A percentile compares a stretch with the other conserved stretches of the same genome.
Conservation (phyloP, 139 green algal species). For the Trebouxia sp. region DNA sequence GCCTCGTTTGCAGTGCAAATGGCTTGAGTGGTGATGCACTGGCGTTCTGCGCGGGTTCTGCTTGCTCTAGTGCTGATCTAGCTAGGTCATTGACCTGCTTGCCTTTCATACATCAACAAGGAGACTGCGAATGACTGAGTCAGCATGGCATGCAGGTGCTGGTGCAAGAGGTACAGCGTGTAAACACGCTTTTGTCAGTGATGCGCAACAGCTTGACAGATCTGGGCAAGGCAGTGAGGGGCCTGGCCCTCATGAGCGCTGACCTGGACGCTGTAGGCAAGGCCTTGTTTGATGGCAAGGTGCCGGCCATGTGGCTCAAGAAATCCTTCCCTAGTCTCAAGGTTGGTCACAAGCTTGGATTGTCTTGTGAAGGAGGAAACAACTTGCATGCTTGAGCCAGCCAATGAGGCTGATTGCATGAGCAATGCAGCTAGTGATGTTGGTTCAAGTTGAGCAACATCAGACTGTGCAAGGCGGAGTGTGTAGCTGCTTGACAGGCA, state of each 20-base stretch:
- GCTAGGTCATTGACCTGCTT: no score
- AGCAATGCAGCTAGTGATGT: no score
- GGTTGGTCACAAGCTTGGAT: no score
- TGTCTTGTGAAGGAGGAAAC: not conserved
- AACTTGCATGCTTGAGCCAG: not conserved
- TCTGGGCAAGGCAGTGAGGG: constrained; percentile 77
- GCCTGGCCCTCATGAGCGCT: constrained; percentile 76
- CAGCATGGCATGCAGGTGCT: not conserved
- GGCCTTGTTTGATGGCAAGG: constrained; percentile 56
- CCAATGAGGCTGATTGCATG: no score
- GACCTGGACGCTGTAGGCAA: constrained; percentile 70
- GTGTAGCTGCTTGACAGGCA: no score
- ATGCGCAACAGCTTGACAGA: constrained; percentile 64
- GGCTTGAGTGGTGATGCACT: no score
- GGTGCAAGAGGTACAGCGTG: constrained; percentile 73
- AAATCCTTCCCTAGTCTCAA: constrained; percentile 78
- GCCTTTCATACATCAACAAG: no score
- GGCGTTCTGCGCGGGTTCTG: no score
- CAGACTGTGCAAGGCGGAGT: no score
- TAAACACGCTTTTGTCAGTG: constrained; percentile 71
- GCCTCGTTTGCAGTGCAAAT: no score
- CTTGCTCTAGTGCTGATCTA: no score
- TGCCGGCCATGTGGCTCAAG: constrained; percentile 73
- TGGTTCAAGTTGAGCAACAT: no score
- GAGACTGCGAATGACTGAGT: not conserved